Evolutionary conservation across 2,329 filamentous ascomycete species (phyloP), one percentile per base, ranked within the genome.

Genomic region (Aspergillus costaricaensis): DNA sequence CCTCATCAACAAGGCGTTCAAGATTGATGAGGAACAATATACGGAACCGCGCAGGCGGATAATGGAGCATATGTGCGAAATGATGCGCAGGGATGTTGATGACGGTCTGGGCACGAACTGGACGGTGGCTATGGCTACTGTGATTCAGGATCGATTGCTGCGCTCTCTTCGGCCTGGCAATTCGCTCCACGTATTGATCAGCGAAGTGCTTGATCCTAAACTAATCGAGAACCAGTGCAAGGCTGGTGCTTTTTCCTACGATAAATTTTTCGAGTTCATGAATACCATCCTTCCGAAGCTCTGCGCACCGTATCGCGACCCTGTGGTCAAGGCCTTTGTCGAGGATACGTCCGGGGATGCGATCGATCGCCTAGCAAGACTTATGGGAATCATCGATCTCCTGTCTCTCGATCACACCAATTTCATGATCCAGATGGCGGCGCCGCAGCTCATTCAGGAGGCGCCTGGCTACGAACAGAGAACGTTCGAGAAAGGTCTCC

Each of bases 61-160:
- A 48, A 87, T 88, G 73, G 79, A 84, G 54, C 80, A 81, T 65
- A 81, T 87, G 65, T 88, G 85, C 68, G 81, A 82, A 53, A 81
- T 79, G 66, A 87, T 87, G 85, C 82, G 82, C 61, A 77, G 70
- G 58, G 85, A 83, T 57, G 84, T 86, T 52, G 82, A 83, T 64
- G 77, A 81, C 27, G 85, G 83, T 17, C 77, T 83, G 55, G 83
- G 83, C 17, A 80, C 82, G 4, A 74, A 80, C 17, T 89, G 86
- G 86, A 88, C 85, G 15, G 80, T 86, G 21, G 84, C 85, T n/a
- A 87, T 88, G 79, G 86, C 86, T n/a, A 84, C 87, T 49, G 85
- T 88, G 62, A 84, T 89, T 48, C 81, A 85, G 51, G 82, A 83
- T 54, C 87, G 87, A 66, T 76, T 89, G 23, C 71, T 88, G 41